Evolutionary conservation across 108 stramenopile genomes (phyloP), one percentile per base, ranked within the genome.

Genomic region (Licmophora abbreviata): DNA sequence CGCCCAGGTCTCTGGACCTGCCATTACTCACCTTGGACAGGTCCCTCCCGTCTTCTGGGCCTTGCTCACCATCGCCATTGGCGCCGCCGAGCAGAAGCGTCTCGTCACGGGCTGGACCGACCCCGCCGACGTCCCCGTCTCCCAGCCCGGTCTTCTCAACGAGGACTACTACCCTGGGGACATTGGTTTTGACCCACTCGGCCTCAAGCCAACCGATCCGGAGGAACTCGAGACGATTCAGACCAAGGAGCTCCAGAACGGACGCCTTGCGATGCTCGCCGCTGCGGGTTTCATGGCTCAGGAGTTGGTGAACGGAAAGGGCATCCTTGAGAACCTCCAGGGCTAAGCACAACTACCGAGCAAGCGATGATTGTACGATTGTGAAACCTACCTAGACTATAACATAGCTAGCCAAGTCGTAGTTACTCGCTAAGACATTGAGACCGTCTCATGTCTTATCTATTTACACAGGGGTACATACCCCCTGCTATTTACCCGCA

Each of bases 201-300:
- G 80, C 45, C 46, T 87, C 28, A 69, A 61, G 46, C 85, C 85
- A 3, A 43, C 48, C 23, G 74, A 79, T 40, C 59, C 77, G 8
- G 73, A 59, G 45, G 83, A 64, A 40, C 62, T 81, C 46, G 11
- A 14, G 6, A 46, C 59, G 26, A 80, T 88, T 66, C 69, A 67
- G 29, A 88, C 80, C 43, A 88, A 88, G 76, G 86, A 88, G 65
- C 77, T 88, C 25, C 81, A 85, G 64, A 79, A 88, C 50, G 83
- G 86, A 41, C 77, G 83, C 50, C 61, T 88, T 43, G 86, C 86
- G 7, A 78, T 81, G 81, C 42, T 83, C 43, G 81, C 75, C 32
- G 68, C 57, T 27, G 68, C 60, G 31, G 75, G 63, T 10, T 69
- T 91, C 66, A 46, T 85, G 21, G 86, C 88, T 11, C 88, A 90